Evolutionary conservation across 2,329 filamentous ascomycete species (phyloP).

Genomic region (Colletotrichum viniferum): DNA sequence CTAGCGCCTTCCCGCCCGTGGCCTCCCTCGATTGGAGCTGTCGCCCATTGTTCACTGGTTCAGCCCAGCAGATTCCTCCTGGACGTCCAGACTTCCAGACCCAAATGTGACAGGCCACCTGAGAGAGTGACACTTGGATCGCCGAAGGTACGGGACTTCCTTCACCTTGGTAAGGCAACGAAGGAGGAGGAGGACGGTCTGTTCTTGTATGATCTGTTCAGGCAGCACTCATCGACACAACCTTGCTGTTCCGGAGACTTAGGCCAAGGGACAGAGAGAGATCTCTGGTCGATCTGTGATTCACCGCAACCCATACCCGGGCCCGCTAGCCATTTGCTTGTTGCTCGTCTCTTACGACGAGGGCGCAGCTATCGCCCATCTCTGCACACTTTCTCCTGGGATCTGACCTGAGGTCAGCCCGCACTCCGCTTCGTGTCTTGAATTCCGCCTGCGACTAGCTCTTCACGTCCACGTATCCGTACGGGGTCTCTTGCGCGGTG

Average conservation of each 20-base stretch:
- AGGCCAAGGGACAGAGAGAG: not conserved
- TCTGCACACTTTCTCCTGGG: not conserved
- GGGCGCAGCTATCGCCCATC: not conserved
- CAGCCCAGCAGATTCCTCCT: slow-evolving; percentile 5
- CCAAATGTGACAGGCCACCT: not conserved
- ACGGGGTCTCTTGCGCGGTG: not conserved
- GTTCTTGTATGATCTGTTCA: not conserved
- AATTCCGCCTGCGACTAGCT: not conserved
- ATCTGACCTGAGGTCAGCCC: not conserved
- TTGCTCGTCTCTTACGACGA: not conserved
- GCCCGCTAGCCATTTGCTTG: not conserved
- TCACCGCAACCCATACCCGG: not conserved
- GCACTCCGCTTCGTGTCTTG: slow-evolving; percentile 15
- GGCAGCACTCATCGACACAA: not conserved
- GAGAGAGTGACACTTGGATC: not conserved
- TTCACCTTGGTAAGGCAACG: not conserved
- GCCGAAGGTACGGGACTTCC: not conserved
- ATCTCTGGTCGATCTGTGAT: not conserved
- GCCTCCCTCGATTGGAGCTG: slow-evolving; percentile 11
- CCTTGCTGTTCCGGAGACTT: not conserved
- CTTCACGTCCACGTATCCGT: not conserved
- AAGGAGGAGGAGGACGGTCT: not conserved
- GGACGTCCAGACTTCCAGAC: not conserved
- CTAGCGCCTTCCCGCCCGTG: slow-evolving; percentile 8
- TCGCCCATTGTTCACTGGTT: slow-evolving; percentile 2